Percentiles rank a stretch among this genome's conserved stretches.
Conservation (phyloP, 345 rosid genomes). For the Syzygium jambos region DNA sequence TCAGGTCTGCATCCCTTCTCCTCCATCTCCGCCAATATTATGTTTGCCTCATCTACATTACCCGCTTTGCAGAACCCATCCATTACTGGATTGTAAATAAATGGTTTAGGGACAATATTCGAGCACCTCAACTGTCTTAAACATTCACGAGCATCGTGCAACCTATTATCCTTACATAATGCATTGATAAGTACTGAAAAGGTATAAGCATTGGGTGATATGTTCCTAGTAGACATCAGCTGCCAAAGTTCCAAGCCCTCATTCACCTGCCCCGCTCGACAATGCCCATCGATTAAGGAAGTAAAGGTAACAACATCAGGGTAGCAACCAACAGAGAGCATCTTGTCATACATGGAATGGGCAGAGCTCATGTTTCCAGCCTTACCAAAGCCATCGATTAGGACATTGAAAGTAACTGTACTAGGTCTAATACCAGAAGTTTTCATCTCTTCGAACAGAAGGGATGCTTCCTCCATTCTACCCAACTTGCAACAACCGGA, state of each 20-base stretch:
- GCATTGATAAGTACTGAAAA: slow-evolving; percentile 60
- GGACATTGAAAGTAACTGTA: slow-evolving; percentile 65
- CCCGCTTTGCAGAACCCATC: slow-evolving; percentile 94
- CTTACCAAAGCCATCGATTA: slow-evolving; percentile 78
- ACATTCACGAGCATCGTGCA: slow-evolving; percentile 66
- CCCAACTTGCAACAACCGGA: slow-evolving; percentile 70
- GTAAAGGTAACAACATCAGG: slow-evolving; percentile 77
- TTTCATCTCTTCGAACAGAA: slow-evolving; percentile 54
- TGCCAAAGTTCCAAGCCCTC: slow-evolving; percentile 60
- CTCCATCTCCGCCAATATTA: slow-evolving; percentile 60
- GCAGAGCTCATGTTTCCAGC: slow-evolving; percentile 48
- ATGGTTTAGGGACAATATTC: slow-evolving; percentile 44
- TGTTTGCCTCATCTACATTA: slow-evolving; percentile 75
- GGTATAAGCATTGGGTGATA: slow-evolving; percentile 62
- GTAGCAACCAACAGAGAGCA: slow-evolving; percentile 39
- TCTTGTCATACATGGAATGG: slow-evolving; percentile 32
- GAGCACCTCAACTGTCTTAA: slow-evolving; percentile 43
- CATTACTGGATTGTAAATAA: slow-evolving; percentile 84
- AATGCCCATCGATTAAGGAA: slow-evolving; percentile 78
- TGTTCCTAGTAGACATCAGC: slow-evolving; percentile 40
- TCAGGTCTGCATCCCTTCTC: slow-evolving; percentile 72
- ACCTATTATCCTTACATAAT: slow-evolving; percentile 65
- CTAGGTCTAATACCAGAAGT: slow-evolving; percentile 37
- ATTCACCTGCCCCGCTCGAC: slow-evolving; percentile 63
- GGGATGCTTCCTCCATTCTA: slow-evolving; percentile 51